Evolutionary conservation across 2,329 filamentous ascomycete species (phyloP), one percentile per base, ranked within the genome.

Genomic region (Juglanconis sp.): DNA sequence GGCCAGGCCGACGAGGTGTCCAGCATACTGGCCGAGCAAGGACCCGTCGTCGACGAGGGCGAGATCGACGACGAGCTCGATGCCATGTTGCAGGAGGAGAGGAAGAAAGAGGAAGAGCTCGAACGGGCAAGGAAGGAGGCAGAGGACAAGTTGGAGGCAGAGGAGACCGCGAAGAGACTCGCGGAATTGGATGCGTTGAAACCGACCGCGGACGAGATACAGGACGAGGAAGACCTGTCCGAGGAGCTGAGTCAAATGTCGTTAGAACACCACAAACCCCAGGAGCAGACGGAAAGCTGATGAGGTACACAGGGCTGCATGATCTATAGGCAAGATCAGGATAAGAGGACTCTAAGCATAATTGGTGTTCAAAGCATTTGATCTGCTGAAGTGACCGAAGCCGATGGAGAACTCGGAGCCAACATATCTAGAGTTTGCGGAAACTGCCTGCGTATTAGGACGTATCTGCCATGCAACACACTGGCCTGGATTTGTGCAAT

Each of bases 21-120:
- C 34, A 85, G 82, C 58, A 87, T 94, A 46, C 82, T 98, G 64
- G 86, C 87, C 56, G 91, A 95, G 66, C 74, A 75, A 6, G 80
- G 76, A 11, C 77, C 75, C 13, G 70, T 72, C 1, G 79, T 96
- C 36, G 91, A 96, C 71, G 93, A 96, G 69, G 81, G 70, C 24
- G 93, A 96, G 72, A 85, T 98, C 58, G 92, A 97, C 66, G 90
- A 94, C 62, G 94, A 97, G 76, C 81, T 98, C 51, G 89, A 90
- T 66, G 87, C 81, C 3, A 77, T 99, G 76, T 87, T 93, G 74
- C 77, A 85, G 65, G 83, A 86, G 66, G 74, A 70, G 65, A 77
- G 78, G 68, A 82, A 83, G 69, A 80, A 85, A 60, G 77, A 79
- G 61, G 76, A 77, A 61, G 74, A 73, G 42, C 80, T 83, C 64